Evolutionary conservation across 176 grass and related monocot species (phyloP), one percentile per base, ranked within the genome.

Genomic region (Oropetium thomaeum): DNA sequence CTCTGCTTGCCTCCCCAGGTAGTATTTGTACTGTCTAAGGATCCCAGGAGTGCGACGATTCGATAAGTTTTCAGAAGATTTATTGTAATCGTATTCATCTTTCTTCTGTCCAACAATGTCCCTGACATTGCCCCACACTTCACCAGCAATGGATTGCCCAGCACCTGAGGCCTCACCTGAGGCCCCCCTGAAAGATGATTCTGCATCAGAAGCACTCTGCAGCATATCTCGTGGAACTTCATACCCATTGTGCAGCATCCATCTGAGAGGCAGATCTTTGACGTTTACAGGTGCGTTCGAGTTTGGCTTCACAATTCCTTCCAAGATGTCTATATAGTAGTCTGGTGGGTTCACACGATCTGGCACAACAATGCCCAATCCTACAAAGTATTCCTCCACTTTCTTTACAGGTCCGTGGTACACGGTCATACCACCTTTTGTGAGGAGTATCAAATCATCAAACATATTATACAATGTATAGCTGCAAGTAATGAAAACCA

Each of bases 321-420:
- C 92, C 79, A 96, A 71, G 69, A 96, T 92, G 70, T 96, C 92
- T 44, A 96, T 96, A 71, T 89, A 96, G 73, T 96, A 89, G 83
- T 96, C 92, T 8, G 92, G 92, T 5, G 92, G 92, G 38, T 96
- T 96, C 55, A 96, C 86, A 37, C 92, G 92, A 3, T 96, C 92
- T 0, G 92, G 92, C 10, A 96, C 89, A 57, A 84, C 71, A 22
- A 96, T 96, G 23, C 92, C 89, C 26, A 89, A 49, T 57, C 64
- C 59, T 78, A 87, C 31, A 35, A 96, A 96, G 83, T 96, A 96
- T 17, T 92, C 89, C 69, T 96, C 92, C 32, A 96, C 89, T 79
- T 89, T 96, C 73, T 92, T 92, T 37, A 96, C 92, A 8, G 92
- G 68, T 34, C 92, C 92, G 8, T 89, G 89, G 43, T 96, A 96